Evolutionary conservation across 768 basidiomycete species (phyloP).

Genomic region (Boletus insuetus): DNA sequence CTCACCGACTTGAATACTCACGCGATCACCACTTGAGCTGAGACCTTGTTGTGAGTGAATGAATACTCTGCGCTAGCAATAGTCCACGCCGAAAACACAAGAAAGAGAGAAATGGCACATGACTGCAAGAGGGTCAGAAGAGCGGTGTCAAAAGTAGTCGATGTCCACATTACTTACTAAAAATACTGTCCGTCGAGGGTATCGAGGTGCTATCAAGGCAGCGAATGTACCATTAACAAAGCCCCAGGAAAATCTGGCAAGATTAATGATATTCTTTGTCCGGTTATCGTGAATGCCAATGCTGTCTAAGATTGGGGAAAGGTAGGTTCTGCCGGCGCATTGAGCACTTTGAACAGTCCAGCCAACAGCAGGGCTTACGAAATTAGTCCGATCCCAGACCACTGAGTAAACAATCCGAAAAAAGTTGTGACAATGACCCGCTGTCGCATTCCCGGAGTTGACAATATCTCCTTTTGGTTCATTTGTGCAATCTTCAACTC

Average conservation of each 20-base stretch:
- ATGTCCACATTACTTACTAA: not conserved
- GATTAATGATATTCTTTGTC: slow-evolving; percentile 9
- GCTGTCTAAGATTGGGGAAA: slow-evolving; percentile 7
- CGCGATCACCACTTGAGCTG: not conserved
- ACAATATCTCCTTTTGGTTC: not conserved
- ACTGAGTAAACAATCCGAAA: slow-evolving; percentile 7
- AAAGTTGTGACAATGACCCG: slow-evolving; percentile 4
- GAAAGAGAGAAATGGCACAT: slow-evolving; percentile 5
- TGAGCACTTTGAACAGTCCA: not conserved
- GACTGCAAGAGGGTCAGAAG: not conserved
- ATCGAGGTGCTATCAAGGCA: slow-evolving; percentile 4
- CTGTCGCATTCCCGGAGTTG: slow-evolving; percentile 11
- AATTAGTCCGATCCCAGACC: slow-evolving; percentile 4
- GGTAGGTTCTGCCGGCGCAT: not conserved
- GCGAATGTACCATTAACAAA: not conserved
- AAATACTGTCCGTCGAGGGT: slow-evolving; percentile 12
- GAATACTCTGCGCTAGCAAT: slow-evolving; percentile 12
- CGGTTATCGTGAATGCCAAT: slow-evolving; percentile 16
- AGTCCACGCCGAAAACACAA: slow-evolving; percentile 10
- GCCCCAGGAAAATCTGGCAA: not conserved
- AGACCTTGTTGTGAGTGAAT: not conserved
- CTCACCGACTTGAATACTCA: not conserved
- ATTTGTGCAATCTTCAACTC: slow-evolving; percentile 3
- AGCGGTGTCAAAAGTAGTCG: no score
- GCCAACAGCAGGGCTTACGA: not conserved